Base-by-base conservation (phyloP, 2,329 filamentous ascomycete species). In the Fragosphaeria purpurea region DNA sequence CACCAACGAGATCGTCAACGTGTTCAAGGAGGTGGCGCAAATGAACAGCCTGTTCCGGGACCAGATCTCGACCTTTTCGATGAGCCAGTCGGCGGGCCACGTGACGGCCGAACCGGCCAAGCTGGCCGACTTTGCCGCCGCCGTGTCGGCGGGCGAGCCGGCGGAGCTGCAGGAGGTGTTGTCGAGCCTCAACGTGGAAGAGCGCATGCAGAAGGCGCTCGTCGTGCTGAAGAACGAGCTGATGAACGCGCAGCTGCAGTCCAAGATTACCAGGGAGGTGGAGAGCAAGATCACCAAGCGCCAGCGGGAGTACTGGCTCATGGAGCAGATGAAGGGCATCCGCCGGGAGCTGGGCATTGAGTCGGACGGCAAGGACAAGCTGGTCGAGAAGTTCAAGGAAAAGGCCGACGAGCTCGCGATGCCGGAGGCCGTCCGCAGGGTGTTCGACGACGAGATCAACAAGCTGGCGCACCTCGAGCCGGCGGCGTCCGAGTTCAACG, bases 311-410 rank as follows among this genome's bases (percentile, higher is more conserved):
- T 98, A 97, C 70, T 97, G 89, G 87, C 73, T 98, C 44, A 94
- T 95, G 88, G 93, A 98, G 69, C 94, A 98, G 67, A 95, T 98
- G 90, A 97, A 97, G 73, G 93, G 90, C 32, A 98, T 98, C 62
- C 85, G 88, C 52, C 80, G 93, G 52, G 93, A 98, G 68, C 80
- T 98, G 46, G 93, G 94, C 30, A 88, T 98, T 48, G 94, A 98
- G 65, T 95, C 88, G 6, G 93, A 98, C 63, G 93, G 94, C 57
- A 98, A 97, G 69, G 93, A 98, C 63, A 97, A 97, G 70, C 76
- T 98, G 10, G 87, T 98, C 1, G 93, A 97, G 66, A 95, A 87
- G 65, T 98, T 98, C 74, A 93, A 88, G 69, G 90, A 96, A 62
- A 96, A 95, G 74, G 89, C 88, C 0, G 77, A 80, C 63, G 95